Base-by-base conservation (phyloP, 768 basidiomycete genomes). In the Strobilomyces confusus region DNA sequence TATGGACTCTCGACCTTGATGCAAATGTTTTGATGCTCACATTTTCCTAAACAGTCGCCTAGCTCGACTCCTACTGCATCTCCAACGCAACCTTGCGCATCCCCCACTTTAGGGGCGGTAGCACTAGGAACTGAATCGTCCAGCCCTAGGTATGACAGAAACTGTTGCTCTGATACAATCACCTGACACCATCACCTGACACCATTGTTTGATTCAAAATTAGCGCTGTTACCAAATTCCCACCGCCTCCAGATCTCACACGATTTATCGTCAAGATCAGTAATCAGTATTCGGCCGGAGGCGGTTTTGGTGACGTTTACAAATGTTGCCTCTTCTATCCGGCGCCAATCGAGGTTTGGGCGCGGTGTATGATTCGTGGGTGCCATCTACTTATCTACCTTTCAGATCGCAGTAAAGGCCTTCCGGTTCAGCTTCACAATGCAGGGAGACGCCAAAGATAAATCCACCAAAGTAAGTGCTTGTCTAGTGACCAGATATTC, bases 361-460 rank as follows among this genome's bases (percentile, higher is more conserved):
- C n/a, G 4, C n/a, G 37, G 26, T 4, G 26, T 8, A 38, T 9
- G 13, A 38, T 38, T 19, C 15, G 33, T 15, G 26, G 4, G 9
- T 19, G 17, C 9, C 37, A n/a, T n/a, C n/a, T n/a, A 17, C 4
- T 49, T 2, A 49, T 37, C 12, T 19, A 4, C 23, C n/a, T 5
- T 5, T 19, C 30, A 66, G 64, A 62, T 64, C n/a, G 62, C 64
- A 13, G 64, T 66, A 1, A 65, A 66, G 47, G 59, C 57, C 0
- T 37, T 65, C 12, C 49, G 59, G 25, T 64, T 58, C 38, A 43
- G 14, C 0, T n/a, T 50, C 19, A 14, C 47, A 13, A n/a, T 48
- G 6, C 42, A 58, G 13, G 51, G 43, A 13, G 36, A 46, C 37
- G 9, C 5, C 1, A 2, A 14, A 4, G 11, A 49, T 17, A 26